Conservation (phyloP, 2,329 filamentous ascomycete species). For the Curvularia eragrostidis region DNA sequence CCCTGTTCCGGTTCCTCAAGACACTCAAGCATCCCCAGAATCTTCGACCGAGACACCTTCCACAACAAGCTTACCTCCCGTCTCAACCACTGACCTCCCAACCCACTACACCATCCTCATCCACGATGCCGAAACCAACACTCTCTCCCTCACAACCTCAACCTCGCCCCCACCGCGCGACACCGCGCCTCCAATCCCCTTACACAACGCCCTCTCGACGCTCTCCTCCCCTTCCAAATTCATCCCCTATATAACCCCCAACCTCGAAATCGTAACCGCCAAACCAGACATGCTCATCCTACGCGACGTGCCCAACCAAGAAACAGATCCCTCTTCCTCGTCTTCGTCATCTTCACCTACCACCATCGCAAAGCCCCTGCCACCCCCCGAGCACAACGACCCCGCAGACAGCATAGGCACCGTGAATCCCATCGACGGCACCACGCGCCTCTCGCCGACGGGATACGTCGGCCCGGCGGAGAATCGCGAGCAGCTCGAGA, state of each 20-base stretch:
- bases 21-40: neutral
- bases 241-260: conserved; percentile 36
- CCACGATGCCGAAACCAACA: conserved; percentile 37
- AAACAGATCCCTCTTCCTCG: neutral
- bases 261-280: conserved; percentile 38
- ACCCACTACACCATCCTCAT: conserved; percentile 37
- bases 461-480: conserved; percentile 44
- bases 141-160: conserved; percentile 35
- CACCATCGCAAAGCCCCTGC: neutral
- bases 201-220: conserved; percentile 37
- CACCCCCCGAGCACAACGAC: neutral
- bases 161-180: conserved; percentile 26
- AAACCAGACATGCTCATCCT: conserved; percentile 43
- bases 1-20: neutral
- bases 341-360: neutral
- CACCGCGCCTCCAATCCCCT: conserved; percentile 27
- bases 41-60: neutral
- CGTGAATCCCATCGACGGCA: conserved; percentile 49
- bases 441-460: conserved; percentile 40
- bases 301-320: conserved; percentile 18
- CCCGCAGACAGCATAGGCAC: neutral
- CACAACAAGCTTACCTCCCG: neutral
- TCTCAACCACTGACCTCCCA: neutral
- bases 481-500: conserved; percentile 29
- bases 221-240: conserved; percentile 41